Conservation (phyloP, 2,329 filamentous ascomycete genomes). For the Clarireedia hainanense region DNA sequence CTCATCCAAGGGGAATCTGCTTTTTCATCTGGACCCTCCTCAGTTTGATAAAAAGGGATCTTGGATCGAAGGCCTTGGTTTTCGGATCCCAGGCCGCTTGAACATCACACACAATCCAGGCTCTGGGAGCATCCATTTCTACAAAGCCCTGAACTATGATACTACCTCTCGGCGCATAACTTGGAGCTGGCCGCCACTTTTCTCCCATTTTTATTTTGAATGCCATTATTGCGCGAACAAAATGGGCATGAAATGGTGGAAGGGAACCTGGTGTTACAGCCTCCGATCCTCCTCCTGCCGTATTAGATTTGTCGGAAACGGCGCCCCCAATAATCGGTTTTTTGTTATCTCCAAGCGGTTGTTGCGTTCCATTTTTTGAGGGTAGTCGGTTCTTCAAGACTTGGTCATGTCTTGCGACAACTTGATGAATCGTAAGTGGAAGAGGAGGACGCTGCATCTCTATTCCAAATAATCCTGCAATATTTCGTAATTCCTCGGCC, state of each 20-base stretch:
- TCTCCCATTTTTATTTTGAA: conserved; percentile 25
- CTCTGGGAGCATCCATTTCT: conserved; percentile 40
- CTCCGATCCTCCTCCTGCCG: neutral
- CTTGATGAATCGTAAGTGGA: conserved; percentile 18
- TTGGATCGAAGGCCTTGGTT: conserved; percentile 32
- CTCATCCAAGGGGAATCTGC: conserved; percentile 23
- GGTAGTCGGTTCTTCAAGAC: conserved; percentile 7
- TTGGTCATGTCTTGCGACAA: neutral
- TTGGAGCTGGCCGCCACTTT: conserved; percentile 39
- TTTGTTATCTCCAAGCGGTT: conserved; percentile 8
- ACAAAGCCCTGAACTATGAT: conserved; percentile 47
- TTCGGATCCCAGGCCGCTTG: conserved; percentile 49
- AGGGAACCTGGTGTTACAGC: neutral
- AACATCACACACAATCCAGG: conserved; percentile 43
- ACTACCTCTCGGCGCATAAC: conserved; percentile 42
- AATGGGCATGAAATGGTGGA: conserved; percentile 17
- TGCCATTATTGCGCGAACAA: conserved; percentile 21
- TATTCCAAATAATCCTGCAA: conserved; percentile 41
- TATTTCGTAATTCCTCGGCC: conserved; percentile 34
- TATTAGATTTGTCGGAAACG: neutral
- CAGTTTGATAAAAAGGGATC: conserved; percentile 33
- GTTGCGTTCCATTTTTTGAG: conserved; percentile 16
- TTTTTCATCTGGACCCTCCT: conserved; percentile 38
- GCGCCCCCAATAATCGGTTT: conserved; percentile 11
- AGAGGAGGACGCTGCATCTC: conserved; percentile 18